Evolutionary conservation across 371 early-diverging fungal genomes (phyloP).

Genomic region (Lichtheimia hyalospora): DNA sequence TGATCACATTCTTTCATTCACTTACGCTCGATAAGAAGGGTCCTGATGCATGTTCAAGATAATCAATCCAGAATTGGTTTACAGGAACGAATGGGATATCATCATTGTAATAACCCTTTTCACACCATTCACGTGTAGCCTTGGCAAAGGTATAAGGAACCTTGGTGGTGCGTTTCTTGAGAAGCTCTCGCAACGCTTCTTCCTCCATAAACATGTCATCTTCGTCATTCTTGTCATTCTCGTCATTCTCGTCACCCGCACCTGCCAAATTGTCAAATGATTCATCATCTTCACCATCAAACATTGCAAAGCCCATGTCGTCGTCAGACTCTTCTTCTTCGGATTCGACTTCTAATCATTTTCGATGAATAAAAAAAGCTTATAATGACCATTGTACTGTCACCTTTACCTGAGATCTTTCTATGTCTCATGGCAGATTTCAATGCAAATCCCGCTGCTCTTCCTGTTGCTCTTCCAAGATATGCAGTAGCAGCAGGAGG

Average conservation of each 20-base stretch:
- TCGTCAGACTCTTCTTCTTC: neutral
- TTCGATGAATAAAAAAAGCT: no score
- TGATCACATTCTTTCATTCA: neutral
- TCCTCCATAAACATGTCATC: conserved; percentile 12
- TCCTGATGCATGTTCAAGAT: conserved; percentile 20
- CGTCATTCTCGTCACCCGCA: no score
- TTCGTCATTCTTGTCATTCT: conserved; percentile 12
- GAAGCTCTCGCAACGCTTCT: conserved; percentile 19
- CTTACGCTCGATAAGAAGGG: conserved; percentile 45
- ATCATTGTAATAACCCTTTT: conserved; percentile 20
- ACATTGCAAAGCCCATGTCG: neutral
- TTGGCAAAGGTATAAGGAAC: conserved; percentile 22
- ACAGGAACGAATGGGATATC: neutral
- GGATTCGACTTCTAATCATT: neutral
- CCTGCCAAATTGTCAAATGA: neutral
- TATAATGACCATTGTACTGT: no score
- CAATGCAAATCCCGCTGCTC: no score
- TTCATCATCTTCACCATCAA: conserved; percentile 10
- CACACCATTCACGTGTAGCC: conserved; percentile 34
- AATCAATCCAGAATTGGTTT: conserved; percentile 59
- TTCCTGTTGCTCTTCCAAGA: no score
- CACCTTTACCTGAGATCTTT: no score
- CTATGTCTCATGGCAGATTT: no score
- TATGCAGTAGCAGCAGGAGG: no score
- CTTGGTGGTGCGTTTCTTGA: conserved; percentile 16